Base-by-base conservation (phyloP, 140 eudicot species). In the Erigeron philadelphicus region DNA sequence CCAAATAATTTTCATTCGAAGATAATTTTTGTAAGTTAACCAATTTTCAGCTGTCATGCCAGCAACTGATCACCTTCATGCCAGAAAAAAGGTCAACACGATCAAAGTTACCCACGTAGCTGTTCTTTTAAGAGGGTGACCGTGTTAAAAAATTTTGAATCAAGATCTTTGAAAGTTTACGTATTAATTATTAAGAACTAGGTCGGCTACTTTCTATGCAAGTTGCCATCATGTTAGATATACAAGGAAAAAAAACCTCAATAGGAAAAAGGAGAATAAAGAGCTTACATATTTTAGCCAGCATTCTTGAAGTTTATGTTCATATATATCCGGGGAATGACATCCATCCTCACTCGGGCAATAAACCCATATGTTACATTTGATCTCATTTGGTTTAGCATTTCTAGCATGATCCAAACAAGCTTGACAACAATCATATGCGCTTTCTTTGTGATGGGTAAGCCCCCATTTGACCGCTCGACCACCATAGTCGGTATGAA, bases 391-490 rank as follows among this genome's bases (percentile, higher is more conserved):
- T 16, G 88, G 89, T 71, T 74, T 84, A 23, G 97, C 89, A 52
- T 76, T 74, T 72, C 56, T 84, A 8, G 97, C 97, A 25, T 90
- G 97, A 72, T 87, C 84, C 47, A 90, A 73, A 70, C 97, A 90
- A 48, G 97, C 89, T 84, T 82, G 85, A 57, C 97, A 90, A 78
- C 97, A 90, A 4, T 90, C 97, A 42, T 85, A 88, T 11, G 97
- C 95, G 50, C 95, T 82, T 64, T 90, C 95, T 77, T 82, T 84
- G 67, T 76, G 97, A 77, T 90, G 91, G 13, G 89, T 90, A 18
- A 87, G 91, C 58, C 97, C 97, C 97, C 97, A 90, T 78, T 68
- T 81, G 35, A 90, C 95, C 23, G 97, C 97, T 63, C 66, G 80
- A 62, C 97, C 97, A 45, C 65, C 92, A 52, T 87, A 90, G 64